These are phyloP conservation scores for Rhizophlyctis rosea DNA, from an alignment of 192 early-diverging fungal genomes.

Conservation along the genomic window DNA sequence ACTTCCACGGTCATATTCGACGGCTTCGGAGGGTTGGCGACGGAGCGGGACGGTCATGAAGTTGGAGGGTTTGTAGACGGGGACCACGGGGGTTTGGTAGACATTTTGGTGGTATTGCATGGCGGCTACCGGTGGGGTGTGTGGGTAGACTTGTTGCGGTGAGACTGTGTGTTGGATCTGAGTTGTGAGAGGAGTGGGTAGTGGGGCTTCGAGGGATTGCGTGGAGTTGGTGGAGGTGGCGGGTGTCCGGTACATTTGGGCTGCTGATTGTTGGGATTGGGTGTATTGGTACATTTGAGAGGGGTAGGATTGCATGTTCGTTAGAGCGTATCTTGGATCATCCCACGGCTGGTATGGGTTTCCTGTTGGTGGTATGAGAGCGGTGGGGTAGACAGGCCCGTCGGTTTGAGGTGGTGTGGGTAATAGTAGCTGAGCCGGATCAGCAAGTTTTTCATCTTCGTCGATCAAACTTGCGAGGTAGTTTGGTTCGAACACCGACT, in stretches of 20 bases:
- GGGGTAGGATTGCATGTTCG: conserved; percentile 13
- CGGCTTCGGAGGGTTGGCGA: neutral
- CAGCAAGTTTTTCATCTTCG: neutral
- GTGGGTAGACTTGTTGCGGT: neutral
- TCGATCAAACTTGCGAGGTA: conserved; percentile 15
- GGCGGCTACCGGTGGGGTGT: neutral
- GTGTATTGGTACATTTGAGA: neutral
- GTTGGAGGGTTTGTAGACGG: neutral
- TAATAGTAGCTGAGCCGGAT: conserved; percentile 2
- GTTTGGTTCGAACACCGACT: conserved; percentile 18
- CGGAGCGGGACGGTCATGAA: neutral
- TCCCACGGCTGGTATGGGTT: conserved; percentile 28
- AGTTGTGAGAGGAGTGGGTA: neutral
- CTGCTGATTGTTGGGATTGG: neutral
- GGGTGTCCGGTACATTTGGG: too few species aligned
- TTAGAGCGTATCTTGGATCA: conserved; percentile 30
- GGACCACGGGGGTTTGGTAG: neutral
- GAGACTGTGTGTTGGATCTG: neutral
- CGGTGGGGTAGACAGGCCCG: conserved; percentile 24
- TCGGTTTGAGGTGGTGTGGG: conserved; percentile 14
- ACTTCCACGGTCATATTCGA: neutral
- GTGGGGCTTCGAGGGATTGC: neutral
- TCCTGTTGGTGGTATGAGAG: conserved; percentile 21
- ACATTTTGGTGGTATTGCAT: neutral
- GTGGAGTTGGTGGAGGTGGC: too few species aligned